Conservation (phyloP, 176 grass and related monocot genomes). For the Phoenix dactylifera region DNA sequence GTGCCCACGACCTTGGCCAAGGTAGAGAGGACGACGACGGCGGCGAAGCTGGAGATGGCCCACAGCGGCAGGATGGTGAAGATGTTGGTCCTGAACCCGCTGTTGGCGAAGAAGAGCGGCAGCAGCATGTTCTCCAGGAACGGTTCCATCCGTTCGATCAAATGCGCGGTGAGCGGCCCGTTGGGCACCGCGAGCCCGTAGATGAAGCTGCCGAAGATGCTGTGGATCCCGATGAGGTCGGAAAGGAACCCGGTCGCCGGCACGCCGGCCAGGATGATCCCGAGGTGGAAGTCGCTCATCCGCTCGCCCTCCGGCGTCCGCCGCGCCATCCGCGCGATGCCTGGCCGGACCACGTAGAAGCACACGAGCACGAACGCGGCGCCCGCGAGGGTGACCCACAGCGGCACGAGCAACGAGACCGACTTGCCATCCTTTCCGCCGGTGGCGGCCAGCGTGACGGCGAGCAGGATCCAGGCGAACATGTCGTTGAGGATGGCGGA, state of each 20-base stretch:
- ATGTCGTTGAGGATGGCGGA: constrained; percentile 18
- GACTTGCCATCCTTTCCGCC: too few relatives aligned
- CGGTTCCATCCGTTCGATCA: constrained; percentile 1
- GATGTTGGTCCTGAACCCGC: background rate
- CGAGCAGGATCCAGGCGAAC: constrained; percentile 14
- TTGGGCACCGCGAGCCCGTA: constrained; percentile 10
- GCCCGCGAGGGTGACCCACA: constrained; percentile 6
- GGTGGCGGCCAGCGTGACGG: too few relatives aligned
- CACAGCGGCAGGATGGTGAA: background rate
- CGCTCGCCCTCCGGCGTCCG: constrained; percentile 2
- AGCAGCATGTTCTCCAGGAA: constrained; percentile 6
- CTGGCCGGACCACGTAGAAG: constrained; percentile 2
- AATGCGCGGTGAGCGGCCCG: background rate
- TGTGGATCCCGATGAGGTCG: constrained; percentile 8
- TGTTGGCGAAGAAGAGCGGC: constrained; percentile 8
- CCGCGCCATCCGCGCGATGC: background rate
- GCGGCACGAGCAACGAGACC: background rate
- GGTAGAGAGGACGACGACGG: constrained; percentile 10
- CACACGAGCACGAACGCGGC: background rate
- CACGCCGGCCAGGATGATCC: background rate
- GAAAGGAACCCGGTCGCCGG: background rate
- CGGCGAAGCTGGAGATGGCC: background rate
- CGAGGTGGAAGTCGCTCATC: background rate
- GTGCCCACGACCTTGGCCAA: constrained; percentile 15
- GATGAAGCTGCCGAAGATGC: background rate